A percentile compares a stretch with the other conserved stretches of the same genome.
Conservation (phyloP, 495 filamentous ascomycete species). For the Annulohypoxylon bovei region DNA sequence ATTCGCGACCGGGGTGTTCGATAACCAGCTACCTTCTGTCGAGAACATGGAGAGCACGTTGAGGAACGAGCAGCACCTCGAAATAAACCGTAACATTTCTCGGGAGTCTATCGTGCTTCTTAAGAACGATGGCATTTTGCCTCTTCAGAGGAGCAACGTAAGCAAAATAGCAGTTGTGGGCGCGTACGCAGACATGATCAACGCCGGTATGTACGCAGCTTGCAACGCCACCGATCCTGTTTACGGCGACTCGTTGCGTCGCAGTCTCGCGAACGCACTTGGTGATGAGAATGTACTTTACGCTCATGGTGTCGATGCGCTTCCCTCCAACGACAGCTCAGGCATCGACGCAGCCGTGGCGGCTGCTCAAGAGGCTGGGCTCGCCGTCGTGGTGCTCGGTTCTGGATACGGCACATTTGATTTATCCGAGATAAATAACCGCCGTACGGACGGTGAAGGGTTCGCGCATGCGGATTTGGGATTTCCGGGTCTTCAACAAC, state of each 20-base stretch:
- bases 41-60: conserved; percentile 16
- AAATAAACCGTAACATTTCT: conserved; percentile 30
- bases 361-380: conserved; percentile 21
- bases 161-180: conserved; percentile 29
- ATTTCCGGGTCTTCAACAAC: conserved; percentile 24
- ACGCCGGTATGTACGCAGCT: conserved; percentile 28
- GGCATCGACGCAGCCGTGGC: conserved; percentile 24
- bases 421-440: conserved; percentile 8
- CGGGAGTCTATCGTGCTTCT: conserved; percentile 29
- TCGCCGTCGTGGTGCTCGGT: conserved; percentile 23
- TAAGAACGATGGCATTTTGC: conserved; percentile 23
- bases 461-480: conserved; percentile 21
- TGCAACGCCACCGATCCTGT: conserved; percentile 21
- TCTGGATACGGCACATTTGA: conserved; percentile 21
- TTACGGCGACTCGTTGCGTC: conserved; percentile 23
- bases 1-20: conserved; percentile 29
- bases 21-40: conserved; percentile 16
- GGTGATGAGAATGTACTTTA: conserved; percentile 26
- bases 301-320: conserved; percentile 19
- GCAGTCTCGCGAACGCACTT: conserved; percentile 10
- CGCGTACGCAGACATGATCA: conserved; percentile 28
- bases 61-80: conserved; percentile 16
- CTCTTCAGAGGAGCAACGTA: conserved; percentile 9
- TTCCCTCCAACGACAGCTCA: conserved; percentile 14
- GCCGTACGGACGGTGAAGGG: conserved; percentile 19